phyloP scores from a whole-genome alignment of 352 stramenopile genomes.

The Pythium grandisporangium region DNA sequence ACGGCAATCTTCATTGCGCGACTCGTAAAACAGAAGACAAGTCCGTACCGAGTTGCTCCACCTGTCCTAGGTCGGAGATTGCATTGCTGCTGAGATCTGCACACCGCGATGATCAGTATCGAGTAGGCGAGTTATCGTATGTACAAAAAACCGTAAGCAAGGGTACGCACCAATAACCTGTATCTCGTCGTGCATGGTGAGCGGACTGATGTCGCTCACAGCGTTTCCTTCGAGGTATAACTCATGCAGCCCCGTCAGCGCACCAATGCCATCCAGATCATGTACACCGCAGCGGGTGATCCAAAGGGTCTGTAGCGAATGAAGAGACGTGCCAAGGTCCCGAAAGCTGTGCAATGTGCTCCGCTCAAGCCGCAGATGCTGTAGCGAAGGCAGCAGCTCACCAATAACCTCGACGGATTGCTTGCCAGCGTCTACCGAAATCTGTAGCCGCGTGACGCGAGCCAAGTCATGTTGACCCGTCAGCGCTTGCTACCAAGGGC shows the following conservation, averaged over 20 bases:
- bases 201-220: constrained; percentile 68
- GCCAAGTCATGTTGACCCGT: constrained; percentile 51
- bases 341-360: constrained; percentile 71
- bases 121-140: background rate
- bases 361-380: constrained; percentile 47
- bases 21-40: no score
- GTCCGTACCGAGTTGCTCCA: constrained; percentile 70
- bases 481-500: constrained; percentile 32
- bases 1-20: no score
- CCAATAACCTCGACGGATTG: constrained; percentile 79
- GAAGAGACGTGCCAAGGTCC: constrained; percentile 74
- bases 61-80: constrained; percentile 58
- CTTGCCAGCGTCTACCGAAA: constrained; percentile 65
- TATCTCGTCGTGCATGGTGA: constrained; percentile 84
- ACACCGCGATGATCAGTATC: background rate
- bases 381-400: constrained; percentile 64
- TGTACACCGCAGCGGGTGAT: constrained; percentile 53
- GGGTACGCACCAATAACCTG: constrained; percentile 41
- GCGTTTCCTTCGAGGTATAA: constrained; percentile 73
- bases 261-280: constrained; percentile 82
- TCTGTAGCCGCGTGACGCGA: constrained; percentile 38
- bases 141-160: background rate
- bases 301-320: constrained; percentile 53
- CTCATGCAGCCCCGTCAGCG: constrained; percentile 65
- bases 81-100: constrained; percentile 66